Evolutionary conservation across 2,329 filamentous ascomycete species (phyloP).

Genomic region (Hypoxylon sp.): DNA sequence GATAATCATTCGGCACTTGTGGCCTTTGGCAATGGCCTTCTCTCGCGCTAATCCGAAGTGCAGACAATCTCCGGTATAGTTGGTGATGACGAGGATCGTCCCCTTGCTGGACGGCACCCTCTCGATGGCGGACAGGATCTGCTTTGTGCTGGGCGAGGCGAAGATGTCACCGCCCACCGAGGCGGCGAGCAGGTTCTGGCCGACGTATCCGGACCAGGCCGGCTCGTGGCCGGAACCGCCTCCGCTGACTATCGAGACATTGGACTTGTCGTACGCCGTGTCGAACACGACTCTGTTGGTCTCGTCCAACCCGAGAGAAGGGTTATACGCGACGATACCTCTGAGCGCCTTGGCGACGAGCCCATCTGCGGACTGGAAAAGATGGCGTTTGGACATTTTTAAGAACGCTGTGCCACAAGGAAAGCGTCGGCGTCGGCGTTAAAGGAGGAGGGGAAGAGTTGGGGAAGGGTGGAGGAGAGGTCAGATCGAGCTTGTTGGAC

Average conservation of each 20-base stretch:
- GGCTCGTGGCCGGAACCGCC: constrained; percentile 70
- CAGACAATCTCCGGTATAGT: constrained; percentile 73
- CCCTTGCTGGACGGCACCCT: constrained; percentile 66
- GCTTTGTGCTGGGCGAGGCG: constrained; percentile 71
- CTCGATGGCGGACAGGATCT: constrained; percentile 70
- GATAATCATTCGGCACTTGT: constrained; percentile 67
- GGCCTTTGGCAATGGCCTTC: constrained; percentile 66
- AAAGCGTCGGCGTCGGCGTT: background rate
- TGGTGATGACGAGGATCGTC: constrained; percentile 71
- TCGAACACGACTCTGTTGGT: constrained; percentile 65
- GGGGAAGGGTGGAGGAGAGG: background rate
- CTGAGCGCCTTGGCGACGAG: constrained; percentile 65
- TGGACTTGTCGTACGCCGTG: constrained; percentile 56
- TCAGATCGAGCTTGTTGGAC: background rate
- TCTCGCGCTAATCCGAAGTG: constrained; percentile 71
- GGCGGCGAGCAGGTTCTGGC: constrained; percentile 69
- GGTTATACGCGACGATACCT: constrained; percentile 66
- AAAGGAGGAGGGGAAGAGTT: constrained; percentile 6
- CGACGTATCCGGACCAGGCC: constrained; percentile 73
- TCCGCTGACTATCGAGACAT: constrained; percentile 65
- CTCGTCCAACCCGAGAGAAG: constrained; percentile 62
- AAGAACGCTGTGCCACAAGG: constrained; percentile 10
- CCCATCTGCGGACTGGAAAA: constrained; percentile 65
- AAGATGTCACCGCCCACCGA: constrained; percentile 73
- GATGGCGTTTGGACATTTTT: constrained; percentile 64